phyloP scores from a whole-genome alignment of 345 rosid genomes.

The Bruguiera sexangula region DNA sequence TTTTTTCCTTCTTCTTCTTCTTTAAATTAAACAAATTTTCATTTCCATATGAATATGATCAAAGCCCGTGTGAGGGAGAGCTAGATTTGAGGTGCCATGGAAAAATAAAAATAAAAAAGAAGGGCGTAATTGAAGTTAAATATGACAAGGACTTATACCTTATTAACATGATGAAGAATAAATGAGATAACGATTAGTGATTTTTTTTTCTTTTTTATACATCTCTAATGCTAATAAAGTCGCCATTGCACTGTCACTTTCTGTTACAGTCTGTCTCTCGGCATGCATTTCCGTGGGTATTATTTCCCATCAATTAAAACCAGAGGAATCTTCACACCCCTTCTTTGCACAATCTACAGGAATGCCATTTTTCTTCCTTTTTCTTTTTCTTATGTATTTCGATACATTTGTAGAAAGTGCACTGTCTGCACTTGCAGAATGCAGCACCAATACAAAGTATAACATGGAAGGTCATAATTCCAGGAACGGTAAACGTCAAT shows the following conservation, averaged over 20 bases:
- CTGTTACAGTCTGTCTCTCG: slow-evolving; percentile 30
- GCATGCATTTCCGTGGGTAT: slow-evolving; percentile 48
- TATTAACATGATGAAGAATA: slow-evolving; percentile 9
- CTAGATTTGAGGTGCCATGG: slow-evolving; percentile 1
- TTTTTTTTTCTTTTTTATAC: not conserved
- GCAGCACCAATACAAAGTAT: no score
- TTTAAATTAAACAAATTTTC: slow-evolving; percentile 11
- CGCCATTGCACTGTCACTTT: slow-evolving; percentile 48
- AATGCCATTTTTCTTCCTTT: no score
- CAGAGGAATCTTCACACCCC: slow-evolving; percentile 9
- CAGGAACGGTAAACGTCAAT: not conserved
- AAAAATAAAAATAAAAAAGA: not conserved
- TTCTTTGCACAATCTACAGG: not conserved
- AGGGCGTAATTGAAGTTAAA: slow-evolving; percentile 17
- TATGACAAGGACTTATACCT: not conserved
- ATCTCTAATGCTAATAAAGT: slow-evolving; percentile 17
- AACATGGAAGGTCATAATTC: not conserved
- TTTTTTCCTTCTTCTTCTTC: slow-evolving; percentile 12
- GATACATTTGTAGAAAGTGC: no score
- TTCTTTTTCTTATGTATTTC: no score
- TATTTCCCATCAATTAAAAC: slow-evolving; percentile 18
- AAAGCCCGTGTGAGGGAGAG: not conserved
- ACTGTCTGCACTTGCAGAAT: no score
- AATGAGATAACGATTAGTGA: slow-evolving; percentile 2
- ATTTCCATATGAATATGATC: not conserved